These are phyloP conservation scores for Lactarius quietus DNA, from an alignment of 768 basidiomycete genomes.

Conservation along the genomic window DNA sequence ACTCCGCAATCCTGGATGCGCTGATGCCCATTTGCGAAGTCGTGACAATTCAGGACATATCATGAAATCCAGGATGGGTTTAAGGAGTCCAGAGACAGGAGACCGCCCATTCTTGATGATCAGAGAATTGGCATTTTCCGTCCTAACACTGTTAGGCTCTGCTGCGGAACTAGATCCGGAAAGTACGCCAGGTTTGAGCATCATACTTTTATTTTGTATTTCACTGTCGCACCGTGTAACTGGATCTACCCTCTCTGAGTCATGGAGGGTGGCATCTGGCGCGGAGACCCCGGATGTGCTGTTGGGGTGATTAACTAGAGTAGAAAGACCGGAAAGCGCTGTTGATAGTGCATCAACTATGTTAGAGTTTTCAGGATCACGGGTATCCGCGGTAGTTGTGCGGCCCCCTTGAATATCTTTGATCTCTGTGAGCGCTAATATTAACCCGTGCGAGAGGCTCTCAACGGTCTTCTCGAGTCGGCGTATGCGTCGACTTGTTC, in stretches of 20 bases:
- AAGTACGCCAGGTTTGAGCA: no score
- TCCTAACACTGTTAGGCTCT: background rate
- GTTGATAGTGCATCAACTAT: background rate
- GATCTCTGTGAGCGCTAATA: conserved; percentile 5
- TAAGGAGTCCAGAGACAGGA: background rate
- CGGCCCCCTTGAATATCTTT: background rate
- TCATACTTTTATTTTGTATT: background rate
- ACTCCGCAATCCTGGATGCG: background rate
- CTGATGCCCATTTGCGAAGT: conserved; percentile 7
- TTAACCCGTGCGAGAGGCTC: conserved; percentile 5
- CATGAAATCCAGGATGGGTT: conserved; percentile 6
- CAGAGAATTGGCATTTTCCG: background rate
- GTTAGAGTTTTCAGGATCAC: background rate
- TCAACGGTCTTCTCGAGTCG: conserved; percentile 14
- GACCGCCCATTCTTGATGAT: background rate
- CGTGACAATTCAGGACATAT: background rate
- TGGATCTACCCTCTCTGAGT: background rate
- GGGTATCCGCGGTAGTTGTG: background rate
- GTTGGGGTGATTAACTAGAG: background rate
- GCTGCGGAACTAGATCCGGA: no score
- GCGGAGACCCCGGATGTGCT: background rate
- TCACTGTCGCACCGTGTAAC: background rate
- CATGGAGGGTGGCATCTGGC: background rate
- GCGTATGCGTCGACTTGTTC: background rate
- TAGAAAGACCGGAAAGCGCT: background rate